Evolutionary conservation across 352 stramenopile genomes (phyloP), one percentile per base, ranked within the genome.

Genomic region (Phytophthora sp.): DNA sequence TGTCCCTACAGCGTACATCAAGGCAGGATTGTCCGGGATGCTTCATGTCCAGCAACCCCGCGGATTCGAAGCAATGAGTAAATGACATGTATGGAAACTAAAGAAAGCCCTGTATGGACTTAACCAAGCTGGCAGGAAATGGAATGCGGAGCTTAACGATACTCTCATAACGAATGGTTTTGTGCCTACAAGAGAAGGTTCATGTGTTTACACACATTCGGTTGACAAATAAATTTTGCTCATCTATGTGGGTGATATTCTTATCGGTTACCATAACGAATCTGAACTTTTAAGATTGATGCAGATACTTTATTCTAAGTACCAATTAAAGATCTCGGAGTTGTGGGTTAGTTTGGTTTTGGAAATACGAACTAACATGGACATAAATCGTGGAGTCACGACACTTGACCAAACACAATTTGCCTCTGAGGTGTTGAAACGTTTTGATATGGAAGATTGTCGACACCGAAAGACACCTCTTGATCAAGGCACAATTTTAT

Each of bases 161-260:
- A 63, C 54, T 18, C 35, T 69, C 4, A n/a, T 50, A 3, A 0
- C 4, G 9, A 52, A 16, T 45, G 50, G 50, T 1, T 21, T 57
- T 3, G 11, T 29, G 3, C 30, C 59, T 2, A 50, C 51, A 13
- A 31, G 6, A n/a, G 21, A 55, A 2, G 50, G 62, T 35, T 3
- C 13, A 1, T 56, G 59, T 21, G 50, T 62, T 1, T 57, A 62
- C 8, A 36, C 7, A 26, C 41, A 68, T 16, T 24, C 30, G 3
- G 33, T 30, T 13, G 13, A 62, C 7, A 4, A 27, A 0, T 16
- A 27, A 5, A 62, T 67, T 18, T 30, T 62, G 3, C 23, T 62
- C 1, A 7, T 51, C 13, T 67, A 62, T 24, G 41, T 62, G 2
- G 23, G 50, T 41, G 59, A 68, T 35, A 39, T 52, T 13, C 42